A percentile compares a stretch with the other conserved stretches of the same genome.
Evolutionary conservation across 2,329 filamentous ascomycete genomes (phyloP).

Genomic region (Neofusicoccum kwambonambiense): DNA sequence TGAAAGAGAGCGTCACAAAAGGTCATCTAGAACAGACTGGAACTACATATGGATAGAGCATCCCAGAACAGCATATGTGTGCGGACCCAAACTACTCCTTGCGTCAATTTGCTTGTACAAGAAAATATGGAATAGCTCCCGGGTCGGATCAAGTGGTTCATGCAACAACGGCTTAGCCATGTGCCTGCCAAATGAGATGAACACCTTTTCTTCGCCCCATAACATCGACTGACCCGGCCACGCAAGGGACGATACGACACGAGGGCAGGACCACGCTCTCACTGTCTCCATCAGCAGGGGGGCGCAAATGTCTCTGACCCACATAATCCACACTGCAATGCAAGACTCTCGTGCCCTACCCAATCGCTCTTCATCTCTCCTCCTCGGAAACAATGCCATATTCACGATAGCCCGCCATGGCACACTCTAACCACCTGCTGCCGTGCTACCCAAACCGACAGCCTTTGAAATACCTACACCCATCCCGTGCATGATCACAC

Average conservation of each 20-base stretch:
- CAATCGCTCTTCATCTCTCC: not conserved
- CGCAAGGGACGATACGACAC: slow-evolving; percentile 4
- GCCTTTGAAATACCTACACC: not conserved
- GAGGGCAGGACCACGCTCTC: not conserved
- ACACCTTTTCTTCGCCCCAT: not conserved
- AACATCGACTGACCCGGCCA: not conserved
- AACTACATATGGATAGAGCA: too few relatives aligned
- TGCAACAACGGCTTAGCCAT: not conserved
- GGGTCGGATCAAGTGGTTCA: not conserved
- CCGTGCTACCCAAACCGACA: not conserved
- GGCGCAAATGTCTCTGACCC: slow-evolving; percentile 4
- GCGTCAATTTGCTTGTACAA: not conserved
- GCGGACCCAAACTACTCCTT: not conserved
- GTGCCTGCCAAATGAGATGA: not conserved
- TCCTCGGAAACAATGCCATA: not conserved
- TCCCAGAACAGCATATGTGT: too few relatives aligned
- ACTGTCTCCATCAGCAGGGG: not conserved
- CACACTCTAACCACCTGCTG: not conserved
- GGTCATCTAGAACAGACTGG: too few relatives aligned
- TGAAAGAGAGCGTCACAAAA: too few relatives aligned
- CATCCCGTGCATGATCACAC: slow-evolving; percentile 6
- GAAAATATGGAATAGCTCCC: not conserved
- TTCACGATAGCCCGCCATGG: not conserved
- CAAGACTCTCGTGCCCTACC: not conserved
- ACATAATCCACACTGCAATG: not conserved